Evolutionary conservation across 1,284 basidiomycete species (phyloP).

Genomic region (Sutorius eximius): DNA sequence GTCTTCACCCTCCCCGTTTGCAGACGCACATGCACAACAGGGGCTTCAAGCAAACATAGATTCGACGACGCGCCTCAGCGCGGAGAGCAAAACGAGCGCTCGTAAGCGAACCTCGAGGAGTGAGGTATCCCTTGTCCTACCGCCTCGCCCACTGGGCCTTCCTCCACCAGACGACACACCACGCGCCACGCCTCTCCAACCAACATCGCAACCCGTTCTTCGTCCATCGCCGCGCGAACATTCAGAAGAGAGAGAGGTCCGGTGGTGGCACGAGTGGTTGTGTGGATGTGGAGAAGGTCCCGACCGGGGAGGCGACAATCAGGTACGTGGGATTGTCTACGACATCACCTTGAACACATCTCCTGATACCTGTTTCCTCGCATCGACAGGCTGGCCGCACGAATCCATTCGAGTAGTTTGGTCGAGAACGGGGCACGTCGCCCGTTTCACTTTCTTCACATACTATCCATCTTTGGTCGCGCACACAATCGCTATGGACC

Average conservation of each 20-base stretch:
- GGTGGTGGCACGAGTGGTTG: conserved; percentile 84
- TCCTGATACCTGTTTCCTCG: not conserved
- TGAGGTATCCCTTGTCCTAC: conserved; percentile 33
- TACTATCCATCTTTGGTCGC: conserved; percentile 1
- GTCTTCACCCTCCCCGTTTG: conserved; percentile 45
- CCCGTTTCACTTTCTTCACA: conserved; percentile 11
- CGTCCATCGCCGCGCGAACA: conserved; percentile 19
- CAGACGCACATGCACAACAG: conserved; percentile 36
- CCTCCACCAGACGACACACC: conserved; percentile 41
- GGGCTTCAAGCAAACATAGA: conserved; percentile 12
- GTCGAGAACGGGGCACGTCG: not conserved
- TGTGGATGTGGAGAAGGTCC: conserved; percentile 73
- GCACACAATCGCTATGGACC: conserved; percentile 8
- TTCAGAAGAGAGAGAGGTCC: conserved; percentile 33
- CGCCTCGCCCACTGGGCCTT: conserved; percentile 56
- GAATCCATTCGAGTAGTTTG: conserved; percentile 65
- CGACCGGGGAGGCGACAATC: conserved; percentile 66
- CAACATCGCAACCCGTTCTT: conserved; percentile 39
- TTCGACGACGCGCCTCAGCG: conserved; percentile 27
- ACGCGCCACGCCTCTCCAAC: conserved; percentile 38
- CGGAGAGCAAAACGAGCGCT: conserved; percentile 1
- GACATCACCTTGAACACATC: not conserved
- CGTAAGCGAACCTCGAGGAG: conserved; percentile 19
- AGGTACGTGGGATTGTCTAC: conserved; percentile 47
- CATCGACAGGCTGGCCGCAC: conserved; percentile 63